Conservation (phyloP, 257 asterid species). For the Nicotiana benthamiana region DNA sequence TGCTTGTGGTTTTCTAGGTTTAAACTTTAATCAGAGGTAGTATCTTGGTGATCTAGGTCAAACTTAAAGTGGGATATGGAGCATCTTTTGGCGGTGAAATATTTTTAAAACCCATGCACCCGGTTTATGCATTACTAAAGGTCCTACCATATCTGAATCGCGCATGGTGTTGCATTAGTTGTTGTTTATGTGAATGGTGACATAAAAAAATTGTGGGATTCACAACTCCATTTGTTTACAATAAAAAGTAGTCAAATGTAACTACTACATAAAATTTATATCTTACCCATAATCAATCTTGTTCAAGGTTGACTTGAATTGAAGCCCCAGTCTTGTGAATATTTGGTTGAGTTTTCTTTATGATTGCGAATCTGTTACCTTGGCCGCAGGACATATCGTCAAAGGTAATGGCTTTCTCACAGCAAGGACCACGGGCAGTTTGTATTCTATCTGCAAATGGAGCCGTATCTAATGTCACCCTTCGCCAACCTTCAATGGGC, state of each 20-base stretch:
- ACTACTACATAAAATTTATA: background rate
- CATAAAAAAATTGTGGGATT: background rate
- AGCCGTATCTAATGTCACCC: slow-evolving; percentile 67
- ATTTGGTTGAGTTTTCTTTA: background rate
- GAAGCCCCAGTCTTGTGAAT: background rate
- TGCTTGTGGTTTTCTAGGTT: no score
- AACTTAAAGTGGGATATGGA: no score
- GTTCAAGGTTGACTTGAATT: background rate
- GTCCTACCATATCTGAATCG: no score
- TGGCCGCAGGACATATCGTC: slow-evolving; percentile 63
- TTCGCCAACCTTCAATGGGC: slow-evolving; percentile 62
- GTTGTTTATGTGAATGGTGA: background rate
- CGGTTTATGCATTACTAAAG: background rate
- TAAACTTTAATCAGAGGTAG: no score
- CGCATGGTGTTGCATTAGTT: background rate
- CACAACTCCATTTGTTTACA: background rate
- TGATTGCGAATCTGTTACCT: background rate
- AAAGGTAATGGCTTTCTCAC: slow-evolving; percentile 68
- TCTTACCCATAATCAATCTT: background rate
- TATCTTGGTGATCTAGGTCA: no score
- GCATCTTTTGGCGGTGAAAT: no score
- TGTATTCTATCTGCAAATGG: slow-evolving; percentile 86
- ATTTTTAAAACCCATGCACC: background rate
- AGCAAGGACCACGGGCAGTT: slow-evolving; percentile 88
- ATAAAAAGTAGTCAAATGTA: background rate